Conservation (phyloP, 805 yeast species). For the Candida chauliodis region DNA sequence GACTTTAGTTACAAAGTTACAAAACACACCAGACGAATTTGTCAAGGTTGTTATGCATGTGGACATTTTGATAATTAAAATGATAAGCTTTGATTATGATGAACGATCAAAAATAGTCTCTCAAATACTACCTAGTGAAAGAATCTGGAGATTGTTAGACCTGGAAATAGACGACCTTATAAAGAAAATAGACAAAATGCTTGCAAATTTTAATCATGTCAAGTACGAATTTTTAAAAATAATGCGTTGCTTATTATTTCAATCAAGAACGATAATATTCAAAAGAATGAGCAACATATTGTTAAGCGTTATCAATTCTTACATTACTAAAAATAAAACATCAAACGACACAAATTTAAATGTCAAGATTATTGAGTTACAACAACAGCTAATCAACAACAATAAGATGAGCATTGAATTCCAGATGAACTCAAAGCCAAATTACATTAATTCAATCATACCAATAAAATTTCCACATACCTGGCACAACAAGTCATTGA, state of each 20-base stretch:
- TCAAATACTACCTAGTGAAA: constrained; percentile 25
- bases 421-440: constrained; percentile 26
- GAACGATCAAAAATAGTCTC: constrained; percentile 25
- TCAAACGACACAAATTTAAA: constrained; percentile 14
- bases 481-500: constrained; percentile 21
- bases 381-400: constrained; percentile 23
- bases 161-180: constrained; percentile 20
- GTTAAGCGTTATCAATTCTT: constrained; percentile 20
- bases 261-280: constrained; percentile 26
- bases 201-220: constrained; percentile 6
- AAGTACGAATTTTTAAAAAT: constrained; percentile 16
- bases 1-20: constrained; percentile 13
- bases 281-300: constrained; percentile 27
- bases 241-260: constrained; percentile 25
- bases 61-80: constrained; percentile 24
- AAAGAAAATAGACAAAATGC: constrained; percentile 10
- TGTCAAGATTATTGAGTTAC: constrained; percentile 25
- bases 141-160: constrained; percentile 26
- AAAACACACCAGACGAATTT: constrained; percentile 15
- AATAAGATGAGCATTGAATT: constrained; percentile 18
- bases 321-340: constrained; percentile 12
- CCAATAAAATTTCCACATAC: constrained; percentile 29
- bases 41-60: constrained; percentile 21
- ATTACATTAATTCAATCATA: constrained; percentile 21
- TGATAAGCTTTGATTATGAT: constrained; percentile 29